Evolutionary conservation across 2,329 filamentous ascomycete genomes (phyloP).

Genomic region (Emmonsia crescens): DNA sequence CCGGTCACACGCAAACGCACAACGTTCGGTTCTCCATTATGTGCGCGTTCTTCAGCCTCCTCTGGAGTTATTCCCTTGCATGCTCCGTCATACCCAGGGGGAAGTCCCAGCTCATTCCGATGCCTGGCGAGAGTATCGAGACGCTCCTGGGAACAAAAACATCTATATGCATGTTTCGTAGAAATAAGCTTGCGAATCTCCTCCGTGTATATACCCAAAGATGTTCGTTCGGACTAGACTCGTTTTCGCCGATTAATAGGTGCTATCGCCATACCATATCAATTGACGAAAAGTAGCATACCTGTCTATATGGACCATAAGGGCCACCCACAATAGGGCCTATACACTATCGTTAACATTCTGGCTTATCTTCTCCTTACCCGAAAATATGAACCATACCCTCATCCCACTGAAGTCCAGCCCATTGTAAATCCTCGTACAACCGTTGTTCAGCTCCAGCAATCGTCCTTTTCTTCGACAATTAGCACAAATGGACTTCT

Average conservation of each 20-base stretch:
- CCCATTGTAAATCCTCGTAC: conserved; percentile 74
- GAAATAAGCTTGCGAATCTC: conserved; percentile 61
- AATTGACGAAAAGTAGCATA: conserved; percentile 27
- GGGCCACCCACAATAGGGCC: conserved; percentile 71
- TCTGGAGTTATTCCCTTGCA: conserved; percentile 57
- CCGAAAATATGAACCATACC: conserved; percentile 37
- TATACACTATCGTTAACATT: conserved; percentile 22
- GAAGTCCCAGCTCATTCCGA: conserved; percentile 48
- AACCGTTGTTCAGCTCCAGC: conserved; percentile 66
- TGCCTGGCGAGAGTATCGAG: conserved; percentile 56
- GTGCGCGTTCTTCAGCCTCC: conserved; percentile 61
- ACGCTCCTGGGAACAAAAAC: conserved; percentile 72
- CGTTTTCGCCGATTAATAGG: background rate
- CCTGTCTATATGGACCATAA: conserved; percentile 77
- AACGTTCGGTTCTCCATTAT: conserved; percentile 59
- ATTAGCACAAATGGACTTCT: conserved; percentile 20
- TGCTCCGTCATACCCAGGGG: conserved; percentile 57
- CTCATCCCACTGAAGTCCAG: conserved; percentile 88
- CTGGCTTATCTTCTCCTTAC: background rate
- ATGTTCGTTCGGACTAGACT: conserved; percentile 62
- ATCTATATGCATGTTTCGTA: conserved; percentile 71
- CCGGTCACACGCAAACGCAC: conserved; percentile 62
- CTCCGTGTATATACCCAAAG: conserved; percentile 50
- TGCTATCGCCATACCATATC: background rate
- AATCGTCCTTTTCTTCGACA: conserved; percentile 63